These are phyloP conservation scores for Phaffomyces thermotolerans DNA, from an alignment of 805 yeast species.

Conservation along the genomic window DNA sequence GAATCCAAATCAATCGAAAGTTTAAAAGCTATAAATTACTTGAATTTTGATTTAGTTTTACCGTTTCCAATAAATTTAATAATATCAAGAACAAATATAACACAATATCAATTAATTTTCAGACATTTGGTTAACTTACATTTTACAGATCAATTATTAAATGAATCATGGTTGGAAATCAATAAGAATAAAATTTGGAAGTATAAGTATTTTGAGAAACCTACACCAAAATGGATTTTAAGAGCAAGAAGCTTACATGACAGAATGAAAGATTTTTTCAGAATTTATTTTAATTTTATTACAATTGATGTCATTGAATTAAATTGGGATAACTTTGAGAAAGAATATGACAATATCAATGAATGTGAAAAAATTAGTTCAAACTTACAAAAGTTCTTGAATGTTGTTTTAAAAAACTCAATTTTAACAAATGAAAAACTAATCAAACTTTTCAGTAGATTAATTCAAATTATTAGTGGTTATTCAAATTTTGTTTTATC, in stretches of 20 bases:
- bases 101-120: conserved; percentile 74
- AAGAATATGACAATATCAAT: conserved; percentile 20
- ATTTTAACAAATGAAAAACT: conserved; percentile 54
- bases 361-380: conserved; percentile 38
- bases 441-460: conserved; percentile 36
- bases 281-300: conserved; percentile 47
- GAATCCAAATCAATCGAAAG: conserved; percentile 25
- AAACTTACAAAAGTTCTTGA: conserved; percentile 50
- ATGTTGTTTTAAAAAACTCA: conserved; percentile 57
- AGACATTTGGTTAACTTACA: conserved; percentile 62
- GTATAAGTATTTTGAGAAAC: conserved; percentile 34
- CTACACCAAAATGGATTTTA: conserved; percentile 46
- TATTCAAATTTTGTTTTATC: conserved; percentile 43
- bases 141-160: conserved; percentile 51
- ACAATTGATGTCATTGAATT: conserved; percentile 52
- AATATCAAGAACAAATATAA: conserved; percentile 58
- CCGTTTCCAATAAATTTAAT: conserved; percentile 87
- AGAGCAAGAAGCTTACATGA: conserved; percentile 48
- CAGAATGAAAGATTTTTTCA: conserved; percentile 43
- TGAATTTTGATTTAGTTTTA: conserved; percentile 50
- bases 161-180: conserved; percentile 66
- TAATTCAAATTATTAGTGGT: conserved; percentile 41
- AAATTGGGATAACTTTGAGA: conserved; percentile 39
- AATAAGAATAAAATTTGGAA: conserved; percentile 63
- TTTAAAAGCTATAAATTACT: conserved; percentile 39